A percentile compares a stretch with the other conserved stretches of the same genome.
These are phyloP conservation scores for Groenewaldozyma tartarivorans DNA, from an alignment of 805 yeast genomes.

Conservation along the genomic window DNA sequence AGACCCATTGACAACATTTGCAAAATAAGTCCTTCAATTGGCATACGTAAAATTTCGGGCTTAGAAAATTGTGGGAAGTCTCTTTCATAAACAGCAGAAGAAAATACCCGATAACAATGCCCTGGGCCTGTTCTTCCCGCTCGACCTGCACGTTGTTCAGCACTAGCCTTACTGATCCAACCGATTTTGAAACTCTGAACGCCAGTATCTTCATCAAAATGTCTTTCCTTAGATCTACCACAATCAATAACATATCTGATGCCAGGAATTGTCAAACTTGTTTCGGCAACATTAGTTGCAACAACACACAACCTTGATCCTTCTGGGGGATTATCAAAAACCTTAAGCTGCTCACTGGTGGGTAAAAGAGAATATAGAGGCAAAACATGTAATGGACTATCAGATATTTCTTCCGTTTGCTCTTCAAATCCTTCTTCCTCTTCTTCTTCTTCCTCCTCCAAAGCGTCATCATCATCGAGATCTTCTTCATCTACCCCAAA, in stretches of 20 bases:
- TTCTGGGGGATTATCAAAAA: slow-evolving; percentile 74
- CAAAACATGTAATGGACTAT: slow-evolving; percentile 78
- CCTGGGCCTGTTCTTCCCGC: slow-evolving; percentile 99
- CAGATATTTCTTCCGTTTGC: slow-evolving; percentile 54
- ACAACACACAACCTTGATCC: slow-evolving; percentile 85
- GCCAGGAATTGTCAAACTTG: slow-evolving; percentile 93
- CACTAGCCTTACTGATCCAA: slow-evolving; percentile 93
- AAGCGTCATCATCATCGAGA: slow-evolving; percentile 20
- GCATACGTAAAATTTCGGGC: slow-evolving; percentile 92
- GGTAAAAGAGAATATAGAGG: slow-evolving; percentile 91
- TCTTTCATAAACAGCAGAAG: slow-evolving; percentile 87
- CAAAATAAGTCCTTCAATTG: slow-evolving; percentile 90
- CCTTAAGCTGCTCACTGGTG: slow-evolving; percentile 91
- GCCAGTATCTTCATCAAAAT: slow-evolving; percentile 70
- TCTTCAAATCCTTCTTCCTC: slow-evolving; percentile 49
- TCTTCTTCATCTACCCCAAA: slow-evolving; percentile 26
- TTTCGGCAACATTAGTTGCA: slow-evolving; percentile 97
- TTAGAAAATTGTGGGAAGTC: slow-evolving; percentile 73
- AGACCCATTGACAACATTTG: slow-evolving; percentile 97
- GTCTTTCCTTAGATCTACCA: slow-evolving; percentile 88
- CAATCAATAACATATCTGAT: slow-evolving; percentile 90
- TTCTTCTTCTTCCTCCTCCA: slow-evolving; percentile 35
- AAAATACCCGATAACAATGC: slow-evolving; percentile 83
- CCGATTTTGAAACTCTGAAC: slow-evolving; percentile 86
- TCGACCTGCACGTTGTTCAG: slow-evolving; percentile 92